Evolutionary conservation across 768 basidiomycete genomes (phyloP), one percentile per base, ranked within the genome.

Genomic region (Rhizopogon salebrosus): DNA sequence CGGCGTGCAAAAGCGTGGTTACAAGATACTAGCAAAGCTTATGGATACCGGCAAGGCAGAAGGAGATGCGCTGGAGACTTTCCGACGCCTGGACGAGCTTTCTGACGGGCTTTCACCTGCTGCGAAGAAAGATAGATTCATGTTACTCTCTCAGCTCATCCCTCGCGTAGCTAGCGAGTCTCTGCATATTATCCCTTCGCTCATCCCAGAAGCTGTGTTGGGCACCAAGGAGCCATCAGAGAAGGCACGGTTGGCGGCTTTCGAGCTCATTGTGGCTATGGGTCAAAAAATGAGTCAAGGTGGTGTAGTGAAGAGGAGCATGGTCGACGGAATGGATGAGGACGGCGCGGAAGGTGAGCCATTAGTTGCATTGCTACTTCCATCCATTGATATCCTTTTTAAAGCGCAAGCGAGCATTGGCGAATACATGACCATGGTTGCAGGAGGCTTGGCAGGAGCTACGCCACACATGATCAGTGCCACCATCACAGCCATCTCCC

Each of bases 381-480:
- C 56, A 7, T 48, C 27, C 54, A 9, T 45, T 58, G 37, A 46
- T 42, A 51, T 45, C 9, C 72, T 26, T 38, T 45, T 39, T 53
- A 9, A 52, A 80, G 89, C 82, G 49, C 70, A 72, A 49, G 95
- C 93, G 0, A 90, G 68, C 61, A 78, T 95, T 41, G 85, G 92
- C 60, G 97, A 98, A 66, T 98, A 90, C 66, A 77, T 98, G 74
- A 99, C 90, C 3, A 98, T 99, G 95, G 75, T 98, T 26, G 91
- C 91, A 35, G 95, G 93, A 59, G 97, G 97, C 53, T 72, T 98
- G 42, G 94, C 93, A 8, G 95, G 92, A 20, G 86, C 89, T 13
- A 90, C 84, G 10, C 94, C 95, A 0, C 97, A 99, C 65, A 98
- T 97, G 93, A 95, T 98, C 66, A 95, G 94, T 63, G 97, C 97